A percentile compares a stretch with the other conserved stretches of the same genome.
phyloP scores from a whole-genome alignment of 306 rosid genomes.

The Phaseolus lunatus region DNA sequence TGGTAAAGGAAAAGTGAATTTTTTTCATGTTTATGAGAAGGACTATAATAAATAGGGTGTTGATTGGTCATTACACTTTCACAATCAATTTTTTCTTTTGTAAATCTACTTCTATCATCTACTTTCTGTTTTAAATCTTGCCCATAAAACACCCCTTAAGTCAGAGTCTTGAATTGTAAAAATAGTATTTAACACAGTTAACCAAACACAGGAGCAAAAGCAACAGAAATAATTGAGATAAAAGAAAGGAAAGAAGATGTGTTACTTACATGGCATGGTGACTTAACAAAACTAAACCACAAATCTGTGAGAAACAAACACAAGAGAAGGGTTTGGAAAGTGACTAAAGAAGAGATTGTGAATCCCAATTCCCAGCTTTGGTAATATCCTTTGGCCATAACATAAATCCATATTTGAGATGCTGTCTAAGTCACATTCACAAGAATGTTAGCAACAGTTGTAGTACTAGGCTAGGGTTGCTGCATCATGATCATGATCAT shows the following conservation, averaged over 20 bases:
- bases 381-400: not conserved
- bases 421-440: constrained; percentile 49
- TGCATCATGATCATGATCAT: constrained; percentile 3
- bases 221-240: constrained; percentile 2
- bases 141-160: too few species aligned
- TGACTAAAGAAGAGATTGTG: constrained; percentile 35
- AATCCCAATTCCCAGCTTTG: constrained; percentile 17
- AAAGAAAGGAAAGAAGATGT: constrained; percentile 15
- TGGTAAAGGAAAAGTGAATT: too few species aligned
- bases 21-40: too few species aligned
- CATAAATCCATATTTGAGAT: constrained; percentile 29
- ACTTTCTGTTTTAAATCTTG: too few species aligned
- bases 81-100: too few species aligned
- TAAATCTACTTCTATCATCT: too few species aligned
- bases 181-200: too few species aligned
- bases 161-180: too few species aligned
- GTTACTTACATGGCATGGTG: not conserved
- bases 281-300: constrained; percentile 22
- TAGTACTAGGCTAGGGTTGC: constrained; percentile 41
- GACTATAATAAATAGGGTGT: too few species aligned
- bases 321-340: constrained; percentile 33
- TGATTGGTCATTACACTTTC: too few species aligned
- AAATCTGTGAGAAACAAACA: constrained; percentile 28
- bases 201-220: not conserved
- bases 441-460: constrained; percentile 51